Percentiles rank a stretch among this genome's conserved stretches.
Evolutionary conservation across 257 asterid genomes (phyloP).

Genomic region (Solanum okadae): DNA sequence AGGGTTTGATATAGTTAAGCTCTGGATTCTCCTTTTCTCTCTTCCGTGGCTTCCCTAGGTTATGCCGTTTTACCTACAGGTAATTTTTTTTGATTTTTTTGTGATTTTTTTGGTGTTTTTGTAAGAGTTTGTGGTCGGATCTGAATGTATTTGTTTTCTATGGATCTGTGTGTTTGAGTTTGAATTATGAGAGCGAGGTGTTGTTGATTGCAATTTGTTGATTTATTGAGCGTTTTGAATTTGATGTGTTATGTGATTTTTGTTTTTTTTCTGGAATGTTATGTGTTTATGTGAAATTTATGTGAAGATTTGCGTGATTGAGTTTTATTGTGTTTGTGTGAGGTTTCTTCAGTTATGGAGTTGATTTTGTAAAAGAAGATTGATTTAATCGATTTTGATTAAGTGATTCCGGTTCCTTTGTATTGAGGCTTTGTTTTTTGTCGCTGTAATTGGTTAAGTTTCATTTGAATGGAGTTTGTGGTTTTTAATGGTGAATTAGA

Average conservation of each 20-base stretch:
- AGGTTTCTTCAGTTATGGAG: not conserved
- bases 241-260: not conserved
- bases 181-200: not conserved
- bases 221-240: not conserved
- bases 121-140: not conserved
- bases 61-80: not conserved
- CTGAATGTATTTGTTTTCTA: not conserved
- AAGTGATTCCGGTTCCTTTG: not conserved
- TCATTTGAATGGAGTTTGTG: not conserved
- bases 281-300: not conserved
- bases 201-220: not conserved
- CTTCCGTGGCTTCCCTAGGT: slow-evolving; percentile 6
- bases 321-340: not conserved
- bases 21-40: not conserved
- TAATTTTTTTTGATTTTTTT: not conserved
- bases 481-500: not conserved
- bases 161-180: not conserved
- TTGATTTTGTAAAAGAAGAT: not conserved
- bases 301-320: not conserved
- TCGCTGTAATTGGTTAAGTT: not conserved
- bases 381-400: not conserved
- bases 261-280: not conserved
- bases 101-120: not conserved
- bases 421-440: not conserved
- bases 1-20: not conserved